Evolutionary conservation across 75 land plant genomes (phyloP), one percentile per base, ranked within the genome.

Genomic region (Isoetes taiwanensis): DNA sequence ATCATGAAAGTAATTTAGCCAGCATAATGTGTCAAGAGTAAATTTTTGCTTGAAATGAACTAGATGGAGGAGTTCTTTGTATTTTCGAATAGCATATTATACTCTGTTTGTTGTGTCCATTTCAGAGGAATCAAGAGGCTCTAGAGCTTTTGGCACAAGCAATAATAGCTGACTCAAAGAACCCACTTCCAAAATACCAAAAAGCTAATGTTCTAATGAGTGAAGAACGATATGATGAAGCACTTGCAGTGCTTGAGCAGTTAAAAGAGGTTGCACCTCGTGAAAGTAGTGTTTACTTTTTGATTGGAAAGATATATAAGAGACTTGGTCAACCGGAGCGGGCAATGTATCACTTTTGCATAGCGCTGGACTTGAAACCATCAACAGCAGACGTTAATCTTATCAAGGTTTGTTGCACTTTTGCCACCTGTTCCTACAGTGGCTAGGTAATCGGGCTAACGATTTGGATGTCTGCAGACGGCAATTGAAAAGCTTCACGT

Each of bases 161-260:
- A 32, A 74, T 93, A n/a, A 27, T 71, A 56, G 96, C 96, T 38
- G 99, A 93, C 61, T 71, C 72, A 34, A 84, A 93, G 65, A 93
- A 93, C 52, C 99, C 99, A 50, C 72, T 93, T n/a, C 99, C 99
- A 9, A 76, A 84, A 64, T 93, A 77, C 67, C 82, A 93, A 63
- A 93, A 85, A 54, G 96, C 96, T 41, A 83, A 69, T 63, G 91
- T 93, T 3, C 76, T 93, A 10, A 30, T 80, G 58, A 74, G 75
- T 54, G 66, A 84, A 42, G 96, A 80, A 68, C 73, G 72, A 27
- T 76, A 69, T 41, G 79, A 82, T 25, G 82, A 84, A 59, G 99
- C 99, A 27, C 59, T 91, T 25, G 66, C 73, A 31, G 81, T 78
- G 54, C 74, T 93, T 27, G 82, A 84, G 66, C 76, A 80, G 72